Evolutionary conservation across 768 basidiomycete species (phyloP), one percentile per base, ranked within the genome.

Genomic region (Rossbeevera mucosa): DNA sequence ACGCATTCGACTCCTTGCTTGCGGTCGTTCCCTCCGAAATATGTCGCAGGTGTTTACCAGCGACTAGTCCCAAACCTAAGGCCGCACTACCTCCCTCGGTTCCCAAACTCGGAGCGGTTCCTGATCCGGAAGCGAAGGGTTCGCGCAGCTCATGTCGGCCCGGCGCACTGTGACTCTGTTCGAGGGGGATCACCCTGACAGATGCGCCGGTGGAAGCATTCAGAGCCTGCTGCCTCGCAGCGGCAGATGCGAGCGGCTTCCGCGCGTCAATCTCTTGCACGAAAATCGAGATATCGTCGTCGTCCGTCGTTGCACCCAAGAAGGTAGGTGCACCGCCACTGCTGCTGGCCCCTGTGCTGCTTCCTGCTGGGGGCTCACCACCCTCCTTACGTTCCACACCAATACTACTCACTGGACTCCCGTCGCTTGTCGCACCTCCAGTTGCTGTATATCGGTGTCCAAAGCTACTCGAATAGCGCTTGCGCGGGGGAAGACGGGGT

Each of bases 401-500:
- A 1, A 51, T 5, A 14, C 25, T 44, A 12, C 65, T 61, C 6
- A 59, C 59, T 12, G 65, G 56, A 22, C 65, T 66, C 6, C 61
- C 70, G 44, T 71, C 65, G 48, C 76, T 77, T 7, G 75, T 71
- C 1, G 74, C 64, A 50, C 76, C 72, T 26, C 70, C 68, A 16
- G 75, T 70, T 13, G 72, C 63, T 20, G 66, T 71, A 64, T 87
- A 87, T 41, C 88, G 77, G 65, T 90, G 82, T 9, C 85, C 82
- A 63, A 91, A 91, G 54, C 82, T 86, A 58, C 85, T 88, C 42
- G 85, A 86, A 70, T 89, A 91, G 7, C 86, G 74, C 65, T 85
- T 86, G 33, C 82, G 72, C 25, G 58, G 9, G 46, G 64, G 64
- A 1, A 61, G 22, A 11, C 65, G 60, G 9, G 65, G 60, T 20